Conservation (phyloP, 805 yeast species). For the Debaryomyces tyrocola region DNA sequence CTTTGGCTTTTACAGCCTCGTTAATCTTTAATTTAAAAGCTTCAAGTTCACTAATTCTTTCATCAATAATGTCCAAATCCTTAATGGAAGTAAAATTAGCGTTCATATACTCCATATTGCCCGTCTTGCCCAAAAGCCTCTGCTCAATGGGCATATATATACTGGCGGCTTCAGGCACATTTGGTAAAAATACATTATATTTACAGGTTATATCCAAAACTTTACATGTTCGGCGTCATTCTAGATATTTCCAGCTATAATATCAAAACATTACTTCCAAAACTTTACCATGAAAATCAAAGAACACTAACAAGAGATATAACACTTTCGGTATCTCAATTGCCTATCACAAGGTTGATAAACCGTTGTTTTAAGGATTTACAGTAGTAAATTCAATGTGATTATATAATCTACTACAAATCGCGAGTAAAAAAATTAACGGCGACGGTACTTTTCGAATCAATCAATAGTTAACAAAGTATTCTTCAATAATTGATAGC, state of each 20-base stretch:
- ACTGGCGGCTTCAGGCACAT: too few relatives aligned
- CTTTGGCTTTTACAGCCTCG: not conserved
- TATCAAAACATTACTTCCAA: too few relatives aligned
- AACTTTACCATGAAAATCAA: too few relatives aligned
- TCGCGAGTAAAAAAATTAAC: not conserved
- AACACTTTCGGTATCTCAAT: too few relatives aligned
- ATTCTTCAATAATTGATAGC: not conserved
- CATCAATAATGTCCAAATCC: slow-evolving; percentile 32
- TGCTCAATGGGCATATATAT: too few relatives aligned
- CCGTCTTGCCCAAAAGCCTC: not conserved
- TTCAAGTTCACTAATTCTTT: slow-evolving; percentile 24
- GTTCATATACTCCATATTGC: slow-evolving; percentile 33
- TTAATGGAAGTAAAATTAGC: slow-evolving; percentile 29
- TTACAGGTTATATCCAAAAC: too few relatives aligned
- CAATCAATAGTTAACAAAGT: not conserved
- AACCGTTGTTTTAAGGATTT: too few relatives aligned
- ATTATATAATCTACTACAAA: not conserved
- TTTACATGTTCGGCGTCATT: too few relatives aligned
- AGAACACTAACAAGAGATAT: too few relatives aligned
- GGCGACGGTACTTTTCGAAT: not conserved
- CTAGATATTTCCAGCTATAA: too few relatives aligned
- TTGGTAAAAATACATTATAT: too few relatives aligned
- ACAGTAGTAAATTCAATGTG: not conserved
- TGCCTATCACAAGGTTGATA: too few relatives aligned
- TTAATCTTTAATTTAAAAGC: slow-evolving; percentile 7